These are phyloP conservation scores for Globisporangium parvum DNA, from an alignment of 352 stramenopile species.

Conservation along the genomic window DNA sequence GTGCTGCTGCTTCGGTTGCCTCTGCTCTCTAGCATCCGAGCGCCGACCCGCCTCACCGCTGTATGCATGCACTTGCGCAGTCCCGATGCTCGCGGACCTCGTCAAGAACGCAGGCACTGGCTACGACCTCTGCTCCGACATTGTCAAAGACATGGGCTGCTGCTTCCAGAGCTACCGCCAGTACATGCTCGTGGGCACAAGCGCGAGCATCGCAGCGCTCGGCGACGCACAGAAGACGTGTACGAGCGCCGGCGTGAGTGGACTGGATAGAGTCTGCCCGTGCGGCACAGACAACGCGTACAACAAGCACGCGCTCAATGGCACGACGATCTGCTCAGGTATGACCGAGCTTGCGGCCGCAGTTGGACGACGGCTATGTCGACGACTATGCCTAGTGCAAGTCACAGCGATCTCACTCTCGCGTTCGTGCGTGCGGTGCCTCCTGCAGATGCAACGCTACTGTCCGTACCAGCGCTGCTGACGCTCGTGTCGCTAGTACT, in stretches of 20 bases:
- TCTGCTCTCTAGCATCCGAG: not conserved
- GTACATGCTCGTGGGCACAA: conserved; percentile 64
- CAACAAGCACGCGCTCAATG: conserved; percentile 51
- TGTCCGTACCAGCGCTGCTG: not conserved
- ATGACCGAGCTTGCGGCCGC: too few relatives aligned
- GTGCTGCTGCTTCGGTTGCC: not conserved
- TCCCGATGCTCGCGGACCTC: conserved; percentile 47
- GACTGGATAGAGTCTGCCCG: conserved; percentile 38
- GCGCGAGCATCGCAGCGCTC: conserved; percentile 35
- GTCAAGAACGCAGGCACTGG: conserved; percentile 38
- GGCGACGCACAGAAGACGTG: conserved; percentile 48
- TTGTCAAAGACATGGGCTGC: conserved; percentile 65
- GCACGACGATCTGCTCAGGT: conserved; percentile 56
- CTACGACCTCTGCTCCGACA: conserved; percentile 65
- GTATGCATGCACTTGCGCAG: conserved; percentile 10
- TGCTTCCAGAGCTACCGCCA: conserved; percentile 82
- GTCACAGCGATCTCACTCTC: too few relatives aligned
- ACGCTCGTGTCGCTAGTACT: not conserved
- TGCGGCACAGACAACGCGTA: conserved; percentile 36
- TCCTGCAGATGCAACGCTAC: not conserved
- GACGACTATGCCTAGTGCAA: too few relatives aligned
- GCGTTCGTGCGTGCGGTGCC: not conserved
- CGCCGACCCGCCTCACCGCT: not conserved
- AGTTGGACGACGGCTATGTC: too few relatives aligned
- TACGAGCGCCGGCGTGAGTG: conserved; percentile 26